Conservation (phyloP, 2,329 filamentous ascomycete species). For the Ophidiomyces ophidiicola region DNA sequence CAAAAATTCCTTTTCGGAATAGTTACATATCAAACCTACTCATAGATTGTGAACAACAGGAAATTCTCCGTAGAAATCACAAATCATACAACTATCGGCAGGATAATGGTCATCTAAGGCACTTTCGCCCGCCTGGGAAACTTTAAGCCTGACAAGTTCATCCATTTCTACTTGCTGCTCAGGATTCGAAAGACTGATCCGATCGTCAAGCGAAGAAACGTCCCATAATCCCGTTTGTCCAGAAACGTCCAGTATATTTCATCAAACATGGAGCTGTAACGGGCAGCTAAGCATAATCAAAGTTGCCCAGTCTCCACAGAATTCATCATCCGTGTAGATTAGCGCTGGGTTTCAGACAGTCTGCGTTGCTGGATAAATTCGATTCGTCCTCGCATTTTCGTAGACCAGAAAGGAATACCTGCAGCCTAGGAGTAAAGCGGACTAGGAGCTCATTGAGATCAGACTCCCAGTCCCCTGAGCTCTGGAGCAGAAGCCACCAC, state of each 20-base stretch:
- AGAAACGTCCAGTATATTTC: conserved; percentile 15
- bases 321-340: conserved; percentile 14
- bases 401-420: conserved; percentile 19
- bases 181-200: conserved; percentile 2
- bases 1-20: too few relatives aligned
- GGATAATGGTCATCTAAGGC: too few relatives aligned
- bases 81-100: too few relatives aligned
- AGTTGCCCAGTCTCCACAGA: conserved; percentile 16
- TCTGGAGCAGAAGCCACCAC: conserved; percentile 19
- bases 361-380: conserved; percentile 12
- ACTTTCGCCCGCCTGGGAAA: too few relatives aligned
- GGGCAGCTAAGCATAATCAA: conserved; percentile 16
- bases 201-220: conserved; percentile 6
- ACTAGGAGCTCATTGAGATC: conserved; percentile 19
- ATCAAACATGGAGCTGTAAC: conserved; percentile 16
- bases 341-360: conserved; percentile 13
- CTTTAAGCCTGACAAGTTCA: conserved; percentile 6
- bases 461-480: conserved; percentile 18
- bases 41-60: too few relatives aligned
- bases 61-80: too few relatives aligned
- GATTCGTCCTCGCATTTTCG: conserved; percentile 16
- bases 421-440: conserved; percentile 19
- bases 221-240: conserved; percentile 11
- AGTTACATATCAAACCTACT: too few relatives aligned
- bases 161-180: conserved; percentile 7